phyloP scores from a whole-genome alignment of 805 yeast genomes.

The Wickerhamiella bombiphila region DNA sequence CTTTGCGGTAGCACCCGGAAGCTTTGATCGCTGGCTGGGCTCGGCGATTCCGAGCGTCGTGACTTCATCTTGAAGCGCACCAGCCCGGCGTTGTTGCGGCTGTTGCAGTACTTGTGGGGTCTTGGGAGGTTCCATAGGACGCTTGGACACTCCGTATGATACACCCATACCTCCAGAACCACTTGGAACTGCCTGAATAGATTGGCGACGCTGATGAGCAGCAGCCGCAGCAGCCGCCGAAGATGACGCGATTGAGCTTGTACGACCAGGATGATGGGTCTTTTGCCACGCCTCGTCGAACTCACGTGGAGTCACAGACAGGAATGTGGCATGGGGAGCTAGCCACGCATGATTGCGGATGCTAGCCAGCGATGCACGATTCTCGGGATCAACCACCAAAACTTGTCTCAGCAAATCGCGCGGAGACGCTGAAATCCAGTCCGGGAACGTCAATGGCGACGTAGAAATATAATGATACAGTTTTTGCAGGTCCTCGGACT shows the following conservation, averaged over 20 bases:
- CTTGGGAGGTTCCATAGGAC: neutral
- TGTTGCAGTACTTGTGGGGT: too few species aligned
- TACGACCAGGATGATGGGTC: slow-evolving; percentile 2
- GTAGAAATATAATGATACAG: slow-evolving; percentile 82
- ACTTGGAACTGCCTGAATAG: slow-evolving; percentile 2
- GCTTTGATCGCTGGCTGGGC: slow-evolving; percentile 10
- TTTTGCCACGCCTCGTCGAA: slow-evolving; percentile 48
- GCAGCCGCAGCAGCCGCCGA: slow-evolving; percentile 4
- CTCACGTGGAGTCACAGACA: slow-evolving; percentile 73
- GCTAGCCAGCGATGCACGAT: slow-evolving; percentile 51
- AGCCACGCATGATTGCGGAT: slow-evolving; percentile 81
- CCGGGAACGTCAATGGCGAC: slow-evolving; percentile 90
- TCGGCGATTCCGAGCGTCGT: slow-evolving; percentile 16
- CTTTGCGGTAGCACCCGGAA: slow-evolving; percentile 7
- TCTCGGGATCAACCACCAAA: slow-evolving; percentile 66
- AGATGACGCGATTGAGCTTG: slow-evolving; percentile 2
- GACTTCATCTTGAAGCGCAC: slow-evolving; percentile 11
- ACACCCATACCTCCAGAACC: neutral
- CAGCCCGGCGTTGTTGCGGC: neutral
- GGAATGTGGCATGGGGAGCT: slow-evolving; percentile 63
- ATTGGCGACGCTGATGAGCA: slow-evolving; percentile 6
- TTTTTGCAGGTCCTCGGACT: slow-evolving; percentile 84
- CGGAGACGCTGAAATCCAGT: slow-evolving; percentile 77
- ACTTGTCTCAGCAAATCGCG: slow-evolving; percentile 79
- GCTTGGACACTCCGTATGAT: slow-evolving; percentile 2